A percentile compares a stretch with the other conserved stretches of the same genome.
These are phyloP conservation scores for Colletotrichum cuscutae DNA, from an alignment of 2,329 filamentous ascomycete species.

Conservation along the genomic window DNA sequence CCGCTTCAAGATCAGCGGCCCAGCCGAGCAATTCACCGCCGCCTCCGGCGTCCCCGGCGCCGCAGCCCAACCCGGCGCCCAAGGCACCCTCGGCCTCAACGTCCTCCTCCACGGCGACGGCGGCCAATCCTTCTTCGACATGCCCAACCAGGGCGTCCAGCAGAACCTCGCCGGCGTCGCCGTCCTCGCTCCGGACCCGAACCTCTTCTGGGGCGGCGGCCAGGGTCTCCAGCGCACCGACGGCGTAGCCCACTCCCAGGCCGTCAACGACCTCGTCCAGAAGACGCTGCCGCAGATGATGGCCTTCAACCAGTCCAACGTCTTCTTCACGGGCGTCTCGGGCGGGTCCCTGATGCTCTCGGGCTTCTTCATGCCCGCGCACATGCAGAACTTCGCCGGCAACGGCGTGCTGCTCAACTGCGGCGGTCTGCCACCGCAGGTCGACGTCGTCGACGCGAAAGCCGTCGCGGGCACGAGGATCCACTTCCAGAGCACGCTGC, in stretches of 20 bases:
- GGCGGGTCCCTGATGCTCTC: slow-evolving; percentile 64
- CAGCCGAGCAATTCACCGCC: slow-evolving; percentile 62
- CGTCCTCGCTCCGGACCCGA: slow-evolving; percentile 63
- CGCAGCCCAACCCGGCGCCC: slow-evolving; percentile 35
- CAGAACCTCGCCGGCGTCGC: slow-evolving; percentile 62
- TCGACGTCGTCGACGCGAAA: slow-evolving; percentile 55
- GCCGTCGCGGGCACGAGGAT: slow-evolving; percentile 59
- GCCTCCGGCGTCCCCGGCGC: slow-evolving; percentile 54
- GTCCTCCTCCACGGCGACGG: slow-evolving; percentile 70
- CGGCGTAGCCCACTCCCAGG: slow-evolving; percentile 65
- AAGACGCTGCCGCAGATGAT: slow-evolving; percentile 61
- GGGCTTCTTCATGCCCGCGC: slow-evolving; percentile 68
- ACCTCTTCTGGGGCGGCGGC: slow-evolving; percentile 69
- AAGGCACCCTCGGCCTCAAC: slow-evolving; percentile 60
- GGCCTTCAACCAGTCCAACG: slow-evolving; percentile 61
- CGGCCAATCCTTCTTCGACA: slow-evolving; percentile 68
- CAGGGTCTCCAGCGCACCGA: slow-evolving; percentile 62
- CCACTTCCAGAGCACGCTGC: slow-evolving; percentile 66
- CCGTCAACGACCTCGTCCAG: slow-evolving; percentile 63
- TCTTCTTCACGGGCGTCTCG: slow-evolving; percentile 68
- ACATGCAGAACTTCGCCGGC: slow-evolving; percentile 61
- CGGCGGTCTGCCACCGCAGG: slow-evolving; percentile 64
- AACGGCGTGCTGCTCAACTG: slow-evolving; percentile 66
- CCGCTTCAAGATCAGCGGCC: slow-evolving; percentile 66
- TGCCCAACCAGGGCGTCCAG: slow-evolving; percentile 65